These are phyloP conservation scores for Chlorella sp. DNA, from an alignment of 139 green algal species.

Conservation along the genomic window DNA sequence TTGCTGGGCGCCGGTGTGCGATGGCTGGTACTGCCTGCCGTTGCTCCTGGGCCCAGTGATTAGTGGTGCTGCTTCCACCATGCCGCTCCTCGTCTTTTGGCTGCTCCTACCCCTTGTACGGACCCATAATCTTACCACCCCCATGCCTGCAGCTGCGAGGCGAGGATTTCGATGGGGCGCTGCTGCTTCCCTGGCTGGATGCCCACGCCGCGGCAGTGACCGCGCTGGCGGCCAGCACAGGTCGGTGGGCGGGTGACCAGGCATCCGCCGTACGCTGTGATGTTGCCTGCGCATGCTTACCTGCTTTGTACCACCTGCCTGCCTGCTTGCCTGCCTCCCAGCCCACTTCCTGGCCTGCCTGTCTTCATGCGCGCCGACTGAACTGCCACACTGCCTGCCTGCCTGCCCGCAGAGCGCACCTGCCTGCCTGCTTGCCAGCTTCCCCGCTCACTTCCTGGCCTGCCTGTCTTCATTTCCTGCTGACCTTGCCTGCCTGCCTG, in stretches of 20 bases:
- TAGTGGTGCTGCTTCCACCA: background rate
- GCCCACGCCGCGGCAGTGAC: background rate
- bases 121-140: background rate
- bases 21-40: background rate
- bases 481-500: background rate
- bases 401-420: background rate
- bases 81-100: background rate
- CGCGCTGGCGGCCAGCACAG: conserved; percentile 13
- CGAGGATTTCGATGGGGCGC: conserved; percentile 29
- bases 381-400: too few relatives aligned
- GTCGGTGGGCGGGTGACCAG: background rate
- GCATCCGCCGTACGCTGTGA: too few relatives aligned
- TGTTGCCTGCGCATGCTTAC: too few relatives aligned
- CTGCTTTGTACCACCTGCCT: too few relatives aligned
- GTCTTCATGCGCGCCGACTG: background rate
- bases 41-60: background rate
- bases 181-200: conserved; percentile 35
- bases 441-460: background rate
- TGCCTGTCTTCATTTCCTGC: background rate
- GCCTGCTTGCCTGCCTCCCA: too few relatives aligned
- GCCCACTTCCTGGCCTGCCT: background rate
- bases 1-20: too few relatives aligned
- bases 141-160: conserved; percentile 6
- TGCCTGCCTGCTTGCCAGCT: background rate
- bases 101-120: background rate